Percentiles rank a stretch among this genome's conserved stretches.
Conservation (phyloP, 306 rosid genomes). For the Cucurbita moschata region DNA sequence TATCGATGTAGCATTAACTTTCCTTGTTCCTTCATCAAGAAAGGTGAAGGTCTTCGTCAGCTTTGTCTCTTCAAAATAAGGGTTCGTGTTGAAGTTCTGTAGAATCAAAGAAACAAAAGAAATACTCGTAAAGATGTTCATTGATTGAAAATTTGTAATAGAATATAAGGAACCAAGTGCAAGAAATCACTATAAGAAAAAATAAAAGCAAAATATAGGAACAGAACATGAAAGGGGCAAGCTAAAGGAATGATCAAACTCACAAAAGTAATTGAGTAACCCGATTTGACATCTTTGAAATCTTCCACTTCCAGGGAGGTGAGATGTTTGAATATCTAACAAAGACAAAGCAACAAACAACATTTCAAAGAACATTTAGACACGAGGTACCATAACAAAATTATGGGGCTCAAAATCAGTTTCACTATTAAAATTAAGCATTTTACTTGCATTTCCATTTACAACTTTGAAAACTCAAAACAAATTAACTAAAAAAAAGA, state of each 20-base stretch:
- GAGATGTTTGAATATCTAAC: slow-evolving; percentile 73
- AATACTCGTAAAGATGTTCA: not conserved
- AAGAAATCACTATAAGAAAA: not conserved
- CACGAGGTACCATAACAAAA: not conserved
- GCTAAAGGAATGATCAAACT: slow-evolving; percentile 19
- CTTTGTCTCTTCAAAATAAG: slow-evolving; percentile 76
- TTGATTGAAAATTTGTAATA: no score
- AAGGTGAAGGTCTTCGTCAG: slow-evolving; percentile 70
- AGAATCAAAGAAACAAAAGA: slow-evolving; percentile 6
- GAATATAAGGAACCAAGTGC: not conserved
- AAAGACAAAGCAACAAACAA: slow-evolving; percentile 1
- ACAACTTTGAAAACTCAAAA: not conserved
- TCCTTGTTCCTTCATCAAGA: slow-evolving; percentile 80
- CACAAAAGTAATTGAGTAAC: slow-evolving; percentile 67
- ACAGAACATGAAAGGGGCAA: slow-evolving; percentile 1
- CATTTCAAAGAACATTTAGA: not conserved
- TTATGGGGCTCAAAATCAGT: not conserved
- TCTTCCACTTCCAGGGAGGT: slow-evolving; percentile 84
- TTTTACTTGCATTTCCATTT: not conserved
- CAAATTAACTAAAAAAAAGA: not conserved
- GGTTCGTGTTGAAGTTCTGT: slow-evolving; percentile 74
- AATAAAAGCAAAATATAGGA: not conserved
- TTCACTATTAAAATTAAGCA: not conserved
- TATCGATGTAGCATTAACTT: slow-evolving; percentile 66
- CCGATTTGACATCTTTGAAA: slow-evolving; percentile 73